Conservation (phyloP, 352 stramenopile species). For the Thalassiosira ordinaria region DNA sequence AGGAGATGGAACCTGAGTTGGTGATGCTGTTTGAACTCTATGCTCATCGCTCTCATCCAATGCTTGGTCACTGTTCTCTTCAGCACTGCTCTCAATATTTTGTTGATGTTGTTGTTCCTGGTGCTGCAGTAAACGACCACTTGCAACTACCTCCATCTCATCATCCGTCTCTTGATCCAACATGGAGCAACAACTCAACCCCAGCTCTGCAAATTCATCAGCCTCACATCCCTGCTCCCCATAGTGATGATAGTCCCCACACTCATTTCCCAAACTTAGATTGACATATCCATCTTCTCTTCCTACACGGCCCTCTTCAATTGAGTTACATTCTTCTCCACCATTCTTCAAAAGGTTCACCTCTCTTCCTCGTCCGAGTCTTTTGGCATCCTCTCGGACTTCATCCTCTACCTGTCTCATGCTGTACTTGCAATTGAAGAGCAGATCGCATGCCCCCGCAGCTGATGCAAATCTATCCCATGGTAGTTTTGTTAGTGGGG, state of each 20-base stretch:
- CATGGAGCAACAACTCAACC: constrained; percentile 55
- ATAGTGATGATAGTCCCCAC: constrained; percentile 27
- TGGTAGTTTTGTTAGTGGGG: constrained; percentile 44
- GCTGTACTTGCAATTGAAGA: constrained; percentile 64
- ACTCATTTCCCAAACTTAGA: constrained; percentile 26
- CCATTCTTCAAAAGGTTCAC: too few species aligned
- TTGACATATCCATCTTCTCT: constrained; percentile 36
- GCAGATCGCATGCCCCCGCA: constrained; percentile 39
- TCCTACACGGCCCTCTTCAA: neutral
- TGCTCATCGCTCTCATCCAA: neutral
- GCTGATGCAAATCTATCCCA: constrained; percentile 45
- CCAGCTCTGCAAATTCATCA: constrained; percentile 40
- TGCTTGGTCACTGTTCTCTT: neutral
- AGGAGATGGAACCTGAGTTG: neutral
- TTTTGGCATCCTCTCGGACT: constrained; percentile 37
- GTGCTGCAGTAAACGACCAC: neutral
- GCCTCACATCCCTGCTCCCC: constrained; percentile 8
- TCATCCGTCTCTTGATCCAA: constrained; percentile 48
- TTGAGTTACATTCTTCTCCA: too few species aligned
- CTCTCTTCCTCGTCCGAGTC: too few species aligned
- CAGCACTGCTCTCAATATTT: neutral
- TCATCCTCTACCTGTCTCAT: constrained; percentile 61
- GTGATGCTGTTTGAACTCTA: neutral
- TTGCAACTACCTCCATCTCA: constrained; percentile 7
- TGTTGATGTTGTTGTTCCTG: neutral